Conservation (phyloP, 495 filamentous ascomycete genomes). For the Podospora pseudocomata region DNA sequence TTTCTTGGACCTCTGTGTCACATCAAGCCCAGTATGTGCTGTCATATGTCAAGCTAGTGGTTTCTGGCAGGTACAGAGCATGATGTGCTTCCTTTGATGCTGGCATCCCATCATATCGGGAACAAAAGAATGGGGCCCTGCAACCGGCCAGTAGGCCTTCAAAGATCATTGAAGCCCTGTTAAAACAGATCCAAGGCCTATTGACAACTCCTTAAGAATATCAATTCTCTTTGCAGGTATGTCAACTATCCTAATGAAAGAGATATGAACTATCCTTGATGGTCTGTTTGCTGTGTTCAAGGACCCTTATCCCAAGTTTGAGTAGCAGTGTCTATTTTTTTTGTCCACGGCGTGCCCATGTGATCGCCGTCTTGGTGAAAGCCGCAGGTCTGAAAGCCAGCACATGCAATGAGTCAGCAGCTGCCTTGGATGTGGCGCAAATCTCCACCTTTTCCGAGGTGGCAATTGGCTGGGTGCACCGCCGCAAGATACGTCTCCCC, state of each 20-base stretch:
- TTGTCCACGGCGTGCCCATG: no score
- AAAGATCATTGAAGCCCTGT: no score
- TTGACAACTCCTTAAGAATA: no score
- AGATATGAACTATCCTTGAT: no score
- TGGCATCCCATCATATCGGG: neutral
- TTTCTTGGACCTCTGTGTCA: neutral
- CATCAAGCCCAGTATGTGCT: neutral
- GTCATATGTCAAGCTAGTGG: neutral
- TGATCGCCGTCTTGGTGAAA: neutral
- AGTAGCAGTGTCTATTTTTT: no score
- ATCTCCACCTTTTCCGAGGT: neutral
- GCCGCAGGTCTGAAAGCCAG: neutral
- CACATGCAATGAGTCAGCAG: constrained; percentile 4
- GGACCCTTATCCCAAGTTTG: neutral
- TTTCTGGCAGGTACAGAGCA: no score
- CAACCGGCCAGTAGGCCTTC: no score
- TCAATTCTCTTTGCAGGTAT: no score
- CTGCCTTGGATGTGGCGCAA: neutral
- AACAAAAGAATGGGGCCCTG: no score
- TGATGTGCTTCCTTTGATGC: neutral
- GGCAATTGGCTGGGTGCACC: constrained; percentile 1
- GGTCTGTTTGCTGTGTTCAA: no score
- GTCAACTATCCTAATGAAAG: no score
- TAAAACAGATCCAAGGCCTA: no score
- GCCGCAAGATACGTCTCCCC: neutral